Conservation (phyloP, 495 filamentous ascomycete species). For the Rostrohypoxylon terebratum region DNA sequence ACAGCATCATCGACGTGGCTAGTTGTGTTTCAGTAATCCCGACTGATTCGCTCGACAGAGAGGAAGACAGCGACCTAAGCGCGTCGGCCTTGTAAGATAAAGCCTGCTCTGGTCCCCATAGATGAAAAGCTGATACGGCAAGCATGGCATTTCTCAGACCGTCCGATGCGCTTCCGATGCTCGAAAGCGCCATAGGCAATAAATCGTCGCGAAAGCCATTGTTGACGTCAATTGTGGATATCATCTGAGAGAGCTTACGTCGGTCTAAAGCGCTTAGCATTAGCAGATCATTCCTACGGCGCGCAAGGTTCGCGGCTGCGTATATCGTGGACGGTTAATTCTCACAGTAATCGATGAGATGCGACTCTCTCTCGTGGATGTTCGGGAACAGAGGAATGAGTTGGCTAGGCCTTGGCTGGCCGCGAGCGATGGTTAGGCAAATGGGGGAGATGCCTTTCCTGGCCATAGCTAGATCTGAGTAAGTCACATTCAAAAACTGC, state of each 20-base stretch:
- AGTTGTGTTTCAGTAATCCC: conserved; percentile 52
- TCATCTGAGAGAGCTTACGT: conserved; percentile 50
- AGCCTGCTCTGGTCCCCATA: conserved; percentile 47
- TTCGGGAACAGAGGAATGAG: conserved; percentile 43
- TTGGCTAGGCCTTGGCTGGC: conserved; percentile 42
- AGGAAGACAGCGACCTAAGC: conserved; percentile 49
- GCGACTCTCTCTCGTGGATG: conserved; percentile 46
- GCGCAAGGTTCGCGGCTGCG: neutral
- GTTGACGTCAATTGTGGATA: conserved; percentile 52
- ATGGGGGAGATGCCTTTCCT: conserved; percentile 48
- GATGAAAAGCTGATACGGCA: conserved; percentile 51
- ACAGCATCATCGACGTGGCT: conserved; percentile 55
- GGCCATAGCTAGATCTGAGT: conserved; percentile 45
- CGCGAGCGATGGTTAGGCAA: conserved; percentile 37
- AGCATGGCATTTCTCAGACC: conserved; percentile 53
- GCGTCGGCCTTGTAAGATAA: conserved; percentile 52
- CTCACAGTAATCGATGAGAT: conserved; percentile 51
- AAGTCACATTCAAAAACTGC: conserved; percentile 50
- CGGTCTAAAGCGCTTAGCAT: conserved; percentile 42
- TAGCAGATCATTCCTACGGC: conserved; percentile 6
- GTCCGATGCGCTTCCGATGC: conserved; percentile 41
- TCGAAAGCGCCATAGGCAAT: conserved; percentile 51
- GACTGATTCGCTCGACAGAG: conserved; percentile 41
- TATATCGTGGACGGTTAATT: neutral
- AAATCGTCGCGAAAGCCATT: conserved; percentile 53